Evolutionary conservation across 1,139 yeast species (phyloP).

Genomic region (Lodderomyces jiufengensis): DNA sequence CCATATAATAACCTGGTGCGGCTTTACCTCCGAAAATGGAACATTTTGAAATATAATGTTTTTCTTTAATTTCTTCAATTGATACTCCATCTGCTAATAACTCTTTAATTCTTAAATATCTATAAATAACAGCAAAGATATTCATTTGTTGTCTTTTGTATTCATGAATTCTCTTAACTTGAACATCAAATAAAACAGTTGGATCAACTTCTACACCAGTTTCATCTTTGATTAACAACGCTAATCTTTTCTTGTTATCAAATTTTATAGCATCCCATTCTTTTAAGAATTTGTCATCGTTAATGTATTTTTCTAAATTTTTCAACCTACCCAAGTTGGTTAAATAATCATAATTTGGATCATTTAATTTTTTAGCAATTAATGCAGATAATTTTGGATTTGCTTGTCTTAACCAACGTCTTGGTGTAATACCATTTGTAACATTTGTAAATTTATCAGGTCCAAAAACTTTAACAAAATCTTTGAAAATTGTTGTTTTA

Average conservation of each 20-base stretch:
- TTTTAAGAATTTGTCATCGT: conserved; percentile 64
- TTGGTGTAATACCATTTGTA: conserved; percentile 93
- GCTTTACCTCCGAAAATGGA: conserved; percentile 91
- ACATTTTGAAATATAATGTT: conserved; percentile 70
- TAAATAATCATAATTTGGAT: conserved; percentile 59
- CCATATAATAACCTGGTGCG: conserved; percentile 96
- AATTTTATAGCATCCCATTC: conserved; percentile 72
- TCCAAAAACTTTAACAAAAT: conserved; percentile 82
- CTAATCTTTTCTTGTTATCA: conserved; percentile 66
- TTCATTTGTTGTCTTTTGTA: conserved; percentile 94
- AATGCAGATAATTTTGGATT: conserved; percentile 75
- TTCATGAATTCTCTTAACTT: conserved; percentile 93
- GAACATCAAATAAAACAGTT: conserved; percentile 79
- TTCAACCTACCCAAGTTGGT: conserved; percentile 68
- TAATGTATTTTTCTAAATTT: conserved; percentile 60
- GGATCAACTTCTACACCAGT: conserved; percentile 72
- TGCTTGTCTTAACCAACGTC: conserved; percentile 95
- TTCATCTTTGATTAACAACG: conserved; percentile 63
- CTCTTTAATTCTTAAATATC: conserved; percentile 74
- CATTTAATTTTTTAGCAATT: conserved; percentile 69
- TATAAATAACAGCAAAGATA: conserved; percentile 81
- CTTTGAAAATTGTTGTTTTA: conserved; percentile 84
- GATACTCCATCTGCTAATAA: conserved; percentile 47
- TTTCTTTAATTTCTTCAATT: conserved; percentile 55
- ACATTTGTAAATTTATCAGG: conserved; percentile 82